Percentiles rank a stretch among this genome's conserved stretches.
These are phyloP conservation scores for Davidsoniella virescens DNA, from an alignment of 2,329 filamentous ascomycete genomes.

Conservation along the genomic window DNA sequence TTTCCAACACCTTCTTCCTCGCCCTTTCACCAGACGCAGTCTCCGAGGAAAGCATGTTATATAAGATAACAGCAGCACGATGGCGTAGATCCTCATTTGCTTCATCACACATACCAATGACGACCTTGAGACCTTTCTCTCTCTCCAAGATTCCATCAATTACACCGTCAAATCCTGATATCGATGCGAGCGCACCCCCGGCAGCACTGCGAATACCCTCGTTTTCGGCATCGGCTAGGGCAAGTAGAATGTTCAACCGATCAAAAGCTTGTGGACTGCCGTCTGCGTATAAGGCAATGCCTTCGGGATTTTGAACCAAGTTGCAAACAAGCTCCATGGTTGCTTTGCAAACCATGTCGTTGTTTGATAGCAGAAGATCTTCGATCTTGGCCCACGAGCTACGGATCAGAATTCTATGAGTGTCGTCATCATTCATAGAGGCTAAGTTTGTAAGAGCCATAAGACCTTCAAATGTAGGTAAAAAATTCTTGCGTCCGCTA, in stretches of 20 bases:
- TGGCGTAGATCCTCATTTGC: constrained; percentile 51
- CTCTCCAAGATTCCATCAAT: constrained; percentile 54
- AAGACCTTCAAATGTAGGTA: constrained; percentile 79
- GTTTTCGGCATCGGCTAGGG: constrained; percentile 76
- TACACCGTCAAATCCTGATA: constrained; percentile 63
- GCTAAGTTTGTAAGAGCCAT: constrained; percentile 91
- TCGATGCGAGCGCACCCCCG: constrained; percentile 70
- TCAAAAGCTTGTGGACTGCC: constrained; percentile 50
- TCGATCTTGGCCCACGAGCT: constrained; percentile 62
- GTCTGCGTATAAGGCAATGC: constrained; percentile 53
- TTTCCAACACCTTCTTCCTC: constrained; percentile 41
- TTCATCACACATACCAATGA: constrained; percentile 69
- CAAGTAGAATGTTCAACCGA: constrained; percentile 68
- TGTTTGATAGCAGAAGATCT: constrained; percentile 64
- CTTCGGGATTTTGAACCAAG: constrained; percentile 53
- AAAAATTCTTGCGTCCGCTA: constrained; percentile 53
- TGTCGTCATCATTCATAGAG: constrained; percentile 53
- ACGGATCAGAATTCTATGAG: constrained; percentile 53
- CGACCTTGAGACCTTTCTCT: constrained; percentile 54
- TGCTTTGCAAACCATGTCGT: constrained; percentile 62
- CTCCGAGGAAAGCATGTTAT: constrained; percentile 54
- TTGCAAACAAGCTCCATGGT: constrained; percentile 86
- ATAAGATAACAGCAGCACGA: constrained; percentile 58
- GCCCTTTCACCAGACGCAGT: constrained; percentile 48
- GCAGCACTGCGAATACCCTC: constrained; percentile 64